A percentile compares a stretch with the other conserved stretches of the same genome.
These are phyloP conservation scores for Tylopilus cervinicoccineus DNA, from an alignment of 768 basidiomycete genomes.

Conservation along the genomic window DNA sequence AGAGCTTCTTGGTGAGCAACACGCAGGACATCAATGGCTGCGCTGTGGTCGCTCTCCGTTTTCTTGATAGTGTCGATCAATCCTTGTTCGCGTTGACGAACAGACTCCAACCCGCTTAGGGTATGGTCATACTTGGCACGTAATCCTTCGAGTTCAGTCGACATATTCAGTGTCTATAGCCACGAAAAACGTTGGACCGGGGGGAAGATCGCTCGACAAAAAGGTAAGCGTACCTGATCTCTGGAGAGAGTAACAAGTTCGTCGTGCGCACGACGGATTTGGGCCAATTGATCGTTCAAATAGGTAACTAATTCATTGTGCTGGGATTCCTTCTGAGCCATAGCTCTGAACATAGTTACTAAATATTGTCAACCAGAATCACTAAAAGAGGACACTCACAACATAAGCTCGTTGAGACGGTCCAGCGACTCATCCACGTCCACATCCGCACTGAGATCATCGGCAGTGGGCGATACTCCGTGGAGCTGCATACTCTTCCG, in stretches of 20 bases:
- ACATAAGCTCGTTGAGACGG: constrained; percentile 87
- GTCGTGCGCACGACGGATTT: constrained; percentile 76
- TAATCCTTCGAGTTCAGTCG: constrained; percentile 76
- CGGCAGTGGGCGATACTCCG: constrained; percentile 33
- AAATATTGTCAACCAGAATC: constrained; percentile 6
- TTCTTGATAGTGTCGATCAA: constrained; percentile 48
- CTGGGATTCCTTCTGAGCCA: constrained; percentile 94
- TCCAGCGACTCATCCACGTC: constrained; percentile 67
- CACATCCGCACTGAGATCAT: constrained; percentile 32
- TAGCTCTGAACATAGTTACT: constrained; percentile 55
- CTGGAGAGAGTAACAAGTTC: constrained; percentile 76
- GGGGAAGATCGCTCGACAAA: neutral
- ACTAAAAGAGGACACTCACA: constrained; percentile 45
- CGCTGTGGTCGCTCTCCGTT: constrained; percentile 47
- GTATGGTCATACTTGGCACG: constrained; percentile 56
- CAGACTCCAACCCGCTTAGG: constrained; percentile 48
- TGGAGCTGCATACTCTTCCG: constrained; percentile 59
- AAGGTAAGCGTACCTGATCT: constrained; percentile 62
- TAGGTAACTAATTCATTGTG: constrained; percentile 79
- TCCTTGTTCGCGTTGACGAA: constrained; percentile 53
- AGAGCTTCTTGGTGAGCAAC: constrained; percentile 44
- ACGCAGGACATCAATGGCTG: constrained; percentile 45
- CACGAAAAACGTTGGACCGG: neutral
- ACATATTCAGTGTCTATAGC: constrained; percentile 77
- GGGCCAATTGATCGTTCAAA: constrained; percentile 61